Percentiles rank a stretch among this genome's conserved stretches.
Evolutionary conservation across 148 eudicot genomes (phyloP).

Genomic region (Agrostemma githago): DNA sequence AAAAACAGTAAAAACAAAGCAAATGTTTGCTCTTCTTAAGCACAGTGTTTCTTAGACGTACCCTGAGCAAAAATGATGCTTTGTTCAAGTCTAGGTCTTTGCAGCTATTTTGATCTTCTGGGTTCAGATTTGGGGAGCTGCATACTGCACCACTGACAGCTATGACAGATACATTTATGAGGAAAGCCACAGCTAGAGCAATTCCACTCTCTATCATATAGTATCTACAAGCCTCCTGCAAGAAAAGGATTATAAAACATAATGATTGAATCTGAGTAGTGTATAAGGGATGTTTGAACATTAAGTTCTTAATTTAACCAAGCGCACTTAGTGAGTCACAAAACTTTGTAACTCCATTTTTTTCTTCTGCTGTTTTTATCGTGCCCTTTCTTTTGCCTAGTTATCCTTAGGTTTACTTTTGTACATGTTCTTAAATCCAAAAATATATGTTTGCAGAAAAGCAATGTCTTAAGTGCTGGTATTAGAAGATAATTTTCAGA

Average conservation of each 20-base stretch:
- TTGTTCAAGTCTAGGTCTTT: conserved; percentile 75
- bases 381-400: neutral
- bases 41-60: conserved; percentile 15
- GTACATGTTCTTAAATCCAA: too few relatives aligned
- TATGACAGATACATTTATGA: conserved; percentile 83
- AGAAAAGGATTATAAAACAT: conserved; percentile 11
- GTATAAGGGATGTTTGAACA: neutral
- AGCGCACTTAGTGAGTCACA: neutral
- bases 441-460: too few relatives aligned
- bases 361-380: too few relatives aligned
- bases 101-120: conserved; percentile 67
- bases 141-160: conserved; percentile 96
- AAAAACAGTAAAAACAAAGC: neutral
- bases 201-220: conserved; percentile 88
- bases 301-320: neutral
- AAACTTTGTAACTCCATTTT: neutral
- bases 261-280: neutral
- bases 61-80: conserved; percentile 91
- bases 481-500: too few relatives aligned
- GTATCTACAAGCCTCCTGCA: conserved; percentile 94
- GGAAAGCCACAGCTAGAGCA: conserved; percentile 79
- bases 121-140: conserved; percentile 53
- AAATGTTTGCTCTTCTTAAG: neutral
- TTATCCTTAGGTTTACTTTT: too few relatives aligned
- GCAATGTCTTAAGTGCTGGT: too few relatives aligned